Conservation (phyloP, 192 early-diverging fungal genomes). For the Mortierella alpina region DNA sequence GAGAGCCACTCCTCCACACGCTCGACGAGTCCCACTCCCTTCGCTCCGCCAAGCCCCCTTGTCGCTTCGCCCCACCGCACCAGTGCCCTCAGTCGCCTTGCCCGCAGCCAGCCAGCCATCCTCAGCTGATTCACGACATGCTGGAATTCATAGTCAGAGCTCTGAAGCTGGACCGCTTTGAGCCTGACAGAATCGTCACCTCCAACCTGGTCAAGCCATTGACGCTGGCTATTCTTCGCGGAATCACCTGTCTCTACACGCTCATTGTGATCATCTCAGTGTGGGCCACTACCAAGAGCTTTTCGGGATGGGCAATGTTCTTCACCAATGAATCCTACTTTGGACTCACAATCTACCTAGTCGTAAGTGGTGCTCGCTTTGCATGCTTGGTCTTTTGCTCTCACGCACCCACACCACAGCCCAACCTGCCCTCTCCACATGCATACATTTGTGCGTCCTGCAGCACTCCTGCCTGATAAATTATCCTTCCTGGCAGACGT, state of each 20-base stretch:
- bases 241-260: slow-evolving; percentile 11
- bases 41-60: no score
- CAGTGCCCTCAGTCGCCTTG: neutral
- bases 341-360: slow-evolving; percentile 42
- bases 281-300: slow-evolving; percentile 19
- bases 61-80: neutral
- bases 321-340: slow-evolving; percentile 49
- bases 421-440: no score
- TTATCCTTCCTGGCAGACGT: no score
- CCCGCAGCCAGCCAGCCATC: neutral
- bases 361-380: slow-evolving; percentile 23
- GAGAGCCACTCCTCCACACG: no score
- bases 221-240: slow-evolving; percentile 35
- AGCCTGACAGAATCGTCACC: slow-evolving; percentile 53
- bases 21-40: no score
- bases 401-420: neutral
- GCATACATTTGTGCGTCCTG: no score
- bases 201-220: slow-evolving; percentile 47
- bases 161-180: slow-evolving; percentile 37
- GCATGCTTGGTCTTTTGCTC: slow-evolving; percentile 4
- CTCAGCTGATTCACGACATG: neutral
- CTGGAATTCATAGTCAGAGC: neutral
- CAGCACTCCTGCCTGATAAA: no score
- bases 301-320: slow-evolving; percentile 22
- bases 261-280: slow-evolving; percentile 36